Base-by-base conservation (phyloP, 495 filamentous ascomycete species). In the Lepidopterella palustris region DNA sequence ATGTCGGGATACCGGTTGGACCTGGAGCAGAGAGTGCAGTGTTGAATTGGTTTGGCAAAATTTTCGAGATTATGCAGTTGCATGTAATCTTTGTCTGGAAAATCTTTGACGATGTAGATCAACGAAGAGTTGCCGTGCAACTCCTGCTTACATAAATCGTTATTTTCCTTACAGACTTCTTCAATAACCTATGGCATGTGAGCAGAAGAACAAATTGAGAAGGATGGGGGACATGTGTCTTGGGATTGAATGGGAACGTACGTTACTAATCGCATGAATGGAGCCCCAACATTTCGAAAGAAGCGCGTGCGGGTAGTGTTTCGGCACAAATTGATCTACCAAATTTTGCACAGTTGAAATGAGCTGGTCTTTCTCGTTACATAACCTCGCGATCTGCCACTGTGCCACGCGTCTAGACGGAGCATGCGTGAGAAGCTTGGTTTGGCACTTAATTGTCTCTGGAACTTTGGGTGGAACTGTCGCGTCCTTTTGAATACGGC, bases 251-350 rank as follows among this genome's bases (percentile, higher is more conserved):
- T 18, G 9, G 21, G 6, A 6, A 53, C 49, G 24, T 53, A 53
- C 49, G 4, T 53, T 25, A 18, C 18, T 53, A 11, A 53, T 25
- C 4, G 15, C 49, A 53, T 53, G 4, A 23, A 53, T 25, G 8
- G 49, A 23, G 28, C 49, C 49, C 49, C 49, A 53, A 53, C 24
- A 53, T 25, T 28, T 53, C 28, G 20, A 8, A 8, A 53, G 24
- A 4, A 53, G 25, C 18, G 24, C 4, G 26, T 53, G 49, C 11
- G 49, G 49, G 18, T 53, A 53, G 10, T 53, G 49, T 25, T 53
- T 53, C n/a, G 49, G 24, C 10, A 53, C 13, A 25, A 53, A 53
- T 28, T 53, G 49, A 25, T 53, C 49, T 53, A 53, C 28, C 10
- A 53, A 25, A 4, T 28, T 18, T 18, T 53, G 8, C 24, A 25